Conservation (phyloP, 2,329 filamentous ascomycete species). For the Colletotrichum sojae region DNA sequence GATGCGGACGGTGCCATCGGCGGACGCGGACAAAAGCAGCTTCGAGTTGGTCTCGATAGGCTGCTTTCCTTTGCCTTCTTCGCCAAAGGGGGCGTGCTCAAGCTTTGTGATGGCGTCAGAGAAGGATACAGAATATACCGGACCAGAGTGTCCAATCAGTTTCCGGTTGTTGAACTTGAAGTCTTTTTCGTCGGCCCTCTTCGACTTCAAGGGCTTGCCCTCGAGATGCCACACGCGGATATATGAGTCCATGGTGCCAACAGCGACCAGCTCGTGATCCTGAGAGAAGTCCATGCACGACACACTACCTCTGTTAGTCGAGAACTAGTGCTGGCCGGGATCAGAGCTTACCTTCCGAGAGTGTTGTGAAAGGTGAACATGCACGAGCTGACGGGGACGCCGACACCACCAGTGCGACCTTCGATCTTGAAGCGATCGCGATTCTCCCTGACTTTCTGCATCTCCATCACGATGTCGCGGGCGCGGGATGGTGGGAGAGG, state of each 20-base stretch:
- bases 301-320: slow-evolving; percentile 66
- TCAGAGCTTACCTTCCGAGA: slow-evolving; percentile 79
- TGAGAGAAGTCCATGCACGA: slow-evolving; percentile 97
- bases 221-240: slow-evolving; percentile 95
- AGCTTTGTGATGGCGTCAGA: slow-evolving; percentile 76
- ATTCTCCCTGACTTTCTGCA: slow-evolving; percentile 93
- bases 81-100: slow-evolving; percentile 65
- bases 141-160: slow-evolving; percentile 90
- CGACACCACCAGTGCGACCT: slow-evolving; percentile 84
- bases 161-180: slow-evolving; percentile 75
- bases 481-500: slow-evolving; percentile 91
- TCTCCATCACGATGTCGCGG: slow-evolving; percentile 92
- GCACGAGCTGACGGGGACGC: slow-evolving; percentile 87
- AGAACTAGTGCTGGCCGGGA: neutral
- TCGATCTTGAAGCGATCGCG: slow-evolving; percentile 93
- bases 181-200: slow-evolving; percentile 71
- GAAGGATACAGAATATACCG: slow-evolving; percentile 92
- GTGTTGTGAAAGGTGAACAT: slow-evolving; percentile 99
- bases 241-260: slow-evolving; percentile 93
- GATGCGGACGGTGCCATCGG: slow-evolving; percentile 88
- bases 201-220: slow-evolving; percentile 82
- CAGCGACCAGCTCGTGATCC: slow-evolving; percentile 88
- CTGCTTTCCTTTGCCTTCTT: slow-evolving; percentile 58
- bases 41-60: slow-evolving; percentile 72
- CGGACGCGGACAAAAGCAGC: slow-evolving; percentile 88